These are phyloP conservation scores for Tulasnella sp. DNA, from an alignment of 768 basidiomycete genomes.

Conservation along the genomic window DNA sequence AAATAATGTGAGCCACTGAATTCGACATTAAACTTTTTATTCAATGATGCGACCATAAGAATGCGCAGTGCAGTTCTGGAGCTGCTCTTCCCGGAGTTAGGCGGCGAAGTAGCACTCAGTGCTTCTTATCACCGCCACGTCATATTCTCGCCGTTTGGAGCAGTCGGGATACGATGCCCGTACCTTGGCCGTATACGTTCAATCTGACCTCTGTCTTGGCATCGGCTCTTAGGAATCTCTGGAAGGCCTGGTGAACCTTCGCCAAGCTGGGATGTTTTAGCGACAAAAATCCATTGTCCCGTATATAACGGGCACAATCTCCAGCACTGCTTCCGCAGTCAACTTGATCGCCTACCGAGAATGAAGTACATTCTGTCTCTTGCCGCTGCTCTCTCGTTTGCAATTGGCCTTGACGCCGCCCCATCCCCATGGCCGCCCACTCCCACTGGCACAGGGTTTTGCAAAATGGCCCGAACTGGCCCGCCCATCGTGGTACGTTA, in stretches of 20 bases:
- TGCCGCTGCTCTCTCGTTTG: background rate
- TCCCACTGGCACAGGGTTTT: background rate
- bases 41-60: background rate
- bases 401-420: background rate
- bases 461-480: background rate
- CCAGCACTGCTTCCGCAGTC: background rate
- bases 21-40: background rate
- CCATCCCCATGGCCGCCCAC: background rate
- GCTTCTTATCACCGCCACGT: background rate
- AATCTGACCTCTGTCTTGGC: background rate
- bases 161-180: background rate
- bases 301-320: background rate
- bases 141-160: background rate
- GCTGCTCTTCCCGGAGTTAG: background rate
- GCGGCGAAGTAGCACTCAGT: background rate
- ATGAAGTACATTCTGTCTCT: background rate
- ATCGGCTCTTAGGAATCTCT: background rate
- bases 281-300: background rate
- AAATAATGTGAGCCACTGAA: background rate
- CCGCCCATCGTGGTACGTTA: slow-evolving; percentile 4
- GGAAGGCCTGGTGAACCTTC: background rate
- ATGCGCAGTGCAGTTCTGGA: background rate
- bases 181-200: background rate
- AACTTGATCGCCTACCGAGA: too few relatives aligned
- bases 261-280: background rate